Conservation (phyloP, 1,284 basidiomycete genomes). For the Leucoagaricus sp. region DNA sequence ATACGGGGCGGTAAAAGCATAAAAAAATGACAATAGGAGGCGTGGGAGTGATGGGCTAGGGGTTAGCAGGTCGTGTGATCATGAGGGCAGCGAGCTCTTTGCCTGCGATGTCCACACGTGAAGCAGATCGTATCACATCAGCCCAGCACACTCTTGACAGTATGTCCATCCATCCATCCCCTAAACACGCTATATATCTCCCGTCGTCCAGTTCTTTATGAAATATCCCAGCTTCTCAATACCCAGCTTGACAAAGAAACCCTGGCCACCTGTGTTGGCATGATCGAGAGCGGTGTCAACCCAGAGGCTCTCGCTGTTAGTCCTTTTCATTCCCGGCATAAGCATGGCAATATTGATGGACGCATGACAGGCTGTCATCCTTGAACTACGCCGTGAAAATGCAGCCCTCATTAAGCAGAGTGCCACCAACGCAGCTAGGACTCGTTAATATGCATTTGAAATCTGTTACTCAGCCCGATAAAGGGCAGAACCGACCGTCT, state of each 20-base stretch:
- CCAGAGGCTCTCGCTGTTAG: conserved; percentile 84
- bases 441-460: conserved; percentile 2
- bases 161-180: conserved; percentile 38
- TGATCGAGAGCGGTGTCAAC: conserved; percentile 86
- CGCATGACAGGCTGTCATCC: conserved; percentile 63
- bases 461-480: background rate
- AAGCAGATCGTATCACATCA: conserved; percentile 66
- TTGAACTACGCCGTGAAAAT: conserved; percentile 71
- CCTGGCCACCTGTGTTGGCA: conserved; percentile 76
- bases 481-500: background rate
- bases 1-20: background rate
- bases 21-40: conserved; percentile 2
- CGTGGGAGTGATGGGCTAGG: conserved; percentile 24
- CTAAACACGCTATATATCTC: background rate
- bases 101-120: conserved; percentile 51
- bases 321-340: conserved; percentile 19
- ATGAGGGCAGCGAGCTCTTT: background rate
- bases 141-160: conserved; percentile 82
- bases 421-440: conserved; percentile 13
- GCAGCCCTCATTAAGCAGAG: conserved; percentile 34
- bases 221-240: conserved; percentile 82
- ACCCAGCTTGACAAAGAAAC: conserved; percentile 83
- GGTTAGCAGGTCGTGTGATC: background rate
- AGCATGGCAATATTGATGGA: conserved; percentile 9
- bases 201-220: conserved; percentile 60